phyloP scores from a whole-genome alignment of 2,329 filamentous ascomycete genomes.

The Trichoderma koningii region DNA sequence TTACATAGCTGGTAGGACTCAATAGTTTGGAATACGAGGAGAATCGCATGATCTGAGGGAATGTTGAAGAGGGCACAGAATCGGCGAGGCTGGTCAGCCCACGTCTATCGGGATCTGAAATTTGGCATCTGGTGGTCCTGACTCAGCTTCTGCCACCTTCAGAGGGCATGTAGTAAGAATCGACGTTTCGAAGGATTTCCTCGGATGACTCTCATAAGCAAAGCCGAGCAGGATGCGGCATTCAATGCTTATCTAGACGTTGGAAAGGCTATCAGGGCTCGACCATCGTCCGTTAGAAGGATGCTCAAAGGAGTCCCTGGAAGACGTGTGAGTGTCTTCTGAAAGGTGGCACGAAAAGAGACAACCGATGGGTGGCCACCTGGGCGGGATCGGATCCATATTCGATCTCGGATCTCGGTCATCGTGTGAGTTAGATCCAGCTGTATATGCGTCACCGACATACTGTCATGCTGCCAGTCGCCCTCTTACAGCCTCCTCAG shows the following conservation, averaged over 20 bases:
- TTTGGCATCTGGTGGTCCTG: neutral
- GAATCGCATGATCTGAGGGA: neutral
- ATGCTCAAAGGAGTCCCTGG: neutral
- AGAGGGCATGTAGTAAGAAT: conserved; percentile 3
- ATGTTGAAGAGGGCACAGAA: neutral
- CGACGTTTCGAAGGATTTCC: neutral
- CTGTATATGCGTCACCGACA: neutral
- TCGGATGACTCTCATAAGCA: too few relatives aligned
- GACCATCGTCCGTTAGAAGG: neutral
- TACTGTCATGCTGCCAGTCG: neutral
- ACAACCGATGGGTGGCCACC: neutral
- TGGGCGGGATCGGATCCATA: neutral
- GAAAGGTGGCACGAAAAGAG: neutral
- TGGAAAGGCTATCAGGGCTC: neutral
- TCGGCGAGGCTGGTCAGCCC: conserved; percentile 1
- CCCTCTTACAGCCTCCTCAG: too few relatives aligned
- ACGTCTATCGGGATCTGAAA: neutral
- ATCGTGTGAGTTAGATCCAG: too few relatives aligned
- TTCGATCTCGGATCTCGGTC: neutral
- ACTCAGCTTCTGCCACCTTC: conserved; percentile 6
- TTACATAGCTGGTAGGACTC: neutral
- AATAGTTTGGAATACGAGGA: neutral
- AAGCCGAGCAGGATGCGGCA: neutral
- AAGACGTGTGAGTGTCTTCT: conserved; percentile 5
- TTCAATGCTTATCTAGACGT: too few relatives aligned